phyloP scores from a whole-genome alignment of 495 filamentous ascomycete genomes.

The Trichoderma orchidacearum region DNA sequence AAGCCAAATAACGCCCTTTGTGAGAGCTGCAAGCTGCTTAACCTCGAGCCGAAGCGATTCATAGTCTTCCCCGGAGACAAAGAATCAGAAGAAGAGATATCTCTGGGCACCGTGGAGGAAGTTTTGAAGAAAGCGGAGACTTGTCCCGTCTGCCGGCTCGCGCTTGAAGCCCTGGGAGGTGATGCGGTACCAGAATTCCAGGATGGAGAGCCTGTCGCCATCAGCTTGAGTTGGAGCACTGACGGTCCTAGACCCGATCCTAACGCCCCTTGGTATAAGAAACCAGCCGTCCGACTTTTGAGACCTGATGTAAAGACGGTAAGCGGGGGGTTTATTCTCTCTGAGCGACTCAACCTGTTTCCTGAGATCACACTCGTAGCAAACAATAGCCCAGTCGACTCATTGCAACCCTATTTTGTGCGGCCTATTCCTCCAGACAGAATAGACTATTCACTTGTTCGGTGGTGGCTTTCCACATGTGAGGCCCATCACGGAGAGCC shows the following conservation, averaged over 20 bases:
- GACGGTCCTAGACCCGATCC: background rate
- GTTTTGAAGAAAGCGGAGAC: too few species aligned
- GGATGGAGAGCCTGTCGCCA: background rate
- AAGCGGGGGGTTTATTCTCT: background rate
- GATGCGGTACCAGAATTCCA: background rate
- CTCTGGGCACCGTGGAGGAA: too few species aligned
- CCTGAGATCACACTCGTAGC: constrained; percentile 4
- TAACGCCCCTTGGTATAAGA: background rate
- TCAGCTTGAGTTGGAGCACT: background rate
- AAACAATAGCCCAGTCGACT: constrained; percentile 2
- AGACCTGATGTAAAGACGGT: background rate
- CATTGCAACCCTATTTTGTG: background rate
- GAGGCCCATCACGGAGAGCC: background rate
- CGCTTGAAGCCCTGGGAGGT: constrained; percentile 2
- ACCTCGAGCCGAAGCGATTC: too few species aligned
- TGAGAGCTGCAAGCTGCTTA: too few species aligned
- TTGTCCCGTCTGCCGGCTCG: constrained; percentile 5
- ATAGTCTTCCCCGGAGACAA: too few species aligned
- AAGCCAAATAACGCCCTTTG: too few species aligned
- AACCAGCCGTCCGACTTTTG: background rate
- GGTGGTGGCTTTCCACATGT: constrained; percentile 5
- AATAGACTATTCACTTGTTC: constrained; percentile 5
- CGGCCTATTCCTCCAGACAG: background rate
- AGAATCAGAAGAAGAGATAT: too few species aligned
- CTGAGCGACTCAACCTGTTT: background rate